Evolutionary conservation across 345 rosid species (phyloP).

Genomic region (Mercurialis annua): DNA sequence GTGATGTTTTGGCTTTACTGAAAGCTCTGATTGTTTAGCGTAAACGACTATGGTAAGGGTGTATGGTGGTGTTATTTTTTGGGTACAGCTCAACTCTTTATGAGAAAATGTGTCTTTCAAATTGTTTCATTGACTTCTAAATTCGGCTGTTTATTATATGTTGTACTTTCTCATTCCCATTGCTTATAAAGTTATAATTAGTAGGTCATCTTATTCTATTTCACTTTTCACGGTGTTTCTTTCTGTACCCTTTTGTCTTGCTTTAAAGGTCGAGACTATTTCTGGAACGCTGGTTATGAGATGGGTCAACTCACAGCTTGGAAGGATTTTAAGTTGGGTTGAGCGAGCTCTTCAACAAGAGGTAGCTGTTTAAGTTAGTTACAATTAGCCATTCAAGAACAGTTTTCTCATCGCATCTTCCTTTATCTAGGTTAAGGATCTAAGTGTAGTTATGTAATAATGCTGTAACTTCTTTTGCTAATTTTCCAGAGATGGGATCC

Average conservation of each 20-base stretch:
- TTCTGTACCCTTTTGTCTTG: conserved; percentile 1
- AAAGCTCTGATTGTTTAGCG: not conserved
- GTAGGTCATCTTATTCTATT: not conserved
- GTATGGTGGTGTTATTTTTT: not conserved
- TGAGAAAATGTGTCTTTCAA: not conserved
- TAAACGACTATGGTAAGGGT: too few species aligned
- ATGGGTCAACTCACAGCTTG: conserved; percentile 94
- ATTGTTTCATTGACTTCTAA: not conserved
- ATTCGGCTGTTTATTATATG: not conserved
- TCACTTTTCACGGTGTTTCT: not conserved
- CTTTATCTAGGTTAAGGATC: not conserved
- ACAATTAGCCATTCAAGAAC: not conserved
- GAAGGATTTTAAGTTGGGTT: conserved; percentile 85
- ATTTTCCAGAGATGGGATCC: conserved; percentile 80
- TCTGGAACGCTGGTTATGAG: conserved; percentile 94
- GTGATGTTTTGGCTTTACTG: not conserved
- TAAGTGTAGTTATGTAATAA: not conserved
- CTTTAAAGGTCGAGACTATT: conserved; percentile 66
- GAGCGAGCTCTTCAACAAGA: conserved; percentile 93
- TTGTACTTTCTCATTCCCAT: not conserved
- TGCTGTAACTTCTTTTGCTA: conserved; percentile 4
- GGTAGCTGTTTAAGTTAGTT: conserved; percentile 36
- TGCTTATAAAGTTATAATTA: not conserved
- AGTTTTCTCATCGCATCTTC: not conserved
- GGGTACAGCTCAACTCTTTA: not conserved